Evolutionary conservation across 371 early-diverging fungal genomes (phyloP).

Genomic region (Circinella minor): DNA sequence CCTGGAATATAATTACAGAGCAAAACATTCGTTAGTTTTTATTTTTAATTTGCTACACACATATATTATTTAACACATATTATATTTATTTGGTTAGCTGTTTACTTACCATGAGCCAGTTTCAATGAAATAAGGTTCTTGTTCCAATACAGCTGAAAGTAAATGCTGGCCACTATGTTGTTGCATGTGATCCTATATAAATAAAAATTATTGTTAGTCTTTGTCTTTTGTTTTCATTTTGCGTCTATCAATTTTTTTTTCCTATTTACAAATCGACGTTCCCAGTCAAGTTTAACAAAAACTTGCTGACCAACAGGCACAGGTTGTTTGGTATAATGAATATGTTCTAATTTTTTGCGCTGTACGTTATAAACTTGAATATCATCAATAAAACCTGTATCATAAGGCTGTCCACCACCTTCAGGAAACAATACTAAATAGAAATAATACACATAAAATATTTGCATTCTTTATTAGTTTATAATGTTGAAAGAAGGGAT

Average conservation of each 20-base stretch:
- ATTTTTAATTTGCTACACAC: no score
- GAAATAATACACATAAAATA: not conserved
- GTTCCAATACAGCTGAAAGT: conserved; percentile 72
- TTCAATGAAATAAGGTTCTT: conserved; percentile 53
- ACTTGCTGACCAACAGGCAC: conserved; percentile 58
- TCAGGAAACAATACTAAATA: conserved; percentile 70
- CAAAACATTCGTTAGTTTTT: no score
- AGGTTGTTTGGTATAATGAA: conserved; percentile 64
- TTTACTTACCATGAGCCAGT: conserved; percentile 70
- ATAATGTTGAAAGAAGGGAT: no score
- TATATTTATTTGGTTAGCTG: no score
- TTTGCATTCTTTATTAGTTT: not conserved
- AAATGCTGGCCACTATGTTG: conserved; percentile 85
- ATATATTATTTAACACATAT: no score
- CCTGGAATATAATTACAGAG: conserved; percentile 26
- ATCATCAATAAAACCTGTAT: conserved; percentile 66
- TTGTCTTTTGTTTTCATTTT: no score
- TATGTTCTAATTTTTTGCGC: conserved; percentile 63
- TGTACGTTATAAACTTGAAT: conserved; percentile 62
- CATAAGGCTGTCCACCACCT: conserved; percentile 77
- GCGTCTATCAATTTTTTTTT: no score
- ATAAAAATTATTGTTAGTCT: not conserved
- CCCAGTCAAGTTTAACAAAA: conserved; percentile 66
- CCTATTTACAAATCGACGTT: conserved; percentile 47
- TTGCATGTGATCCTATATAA: conserved; percentile 68